Evolutionary conservation across 176 grass and related monocot species (phyloP).

Genomic region (Oryza coarctata): DNA sequence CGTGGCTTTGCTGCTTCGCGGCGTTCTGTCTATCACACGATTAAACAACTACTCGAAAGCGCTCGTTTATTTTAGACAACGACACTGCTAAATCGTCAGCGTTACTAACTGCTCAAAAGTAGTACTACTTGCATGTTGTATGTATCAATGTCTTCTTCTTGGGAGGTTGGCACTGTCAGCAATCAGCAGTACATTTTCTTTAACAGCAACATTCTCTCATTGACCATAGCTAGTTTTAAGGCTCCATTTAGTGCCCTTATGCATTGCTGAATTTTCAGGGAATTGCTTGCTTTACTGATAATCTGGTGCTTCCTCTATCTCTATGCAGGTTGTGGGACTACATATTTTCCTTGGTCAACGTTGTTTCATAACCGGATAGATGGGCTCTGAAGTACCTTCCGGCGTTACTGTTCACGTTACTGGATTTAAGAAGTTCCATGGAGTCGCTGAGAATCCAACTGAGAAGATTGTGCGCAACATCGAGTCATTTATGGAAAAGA

Average conservation of each 20-base stretch:
- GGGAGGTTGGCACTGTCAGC: not conserved
- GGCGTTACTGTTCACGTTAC: slow-evolving; percentile 44
- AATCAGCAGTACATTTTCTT: not conserved
- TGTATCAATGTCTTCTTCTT: slow-evolving; percentile 19
- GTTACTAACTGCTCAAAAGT: not conserved
- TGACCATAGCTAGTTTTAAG: not conserved
- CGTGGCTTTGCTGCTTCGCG: not conserved
- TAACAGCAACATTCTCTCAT: not conserved
- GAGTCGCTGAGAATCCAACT: slow-evolving; percentile 56
- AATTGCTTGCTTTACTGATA: not conserved
- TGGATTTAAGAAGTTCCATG: slow-evolving; percentile 68
- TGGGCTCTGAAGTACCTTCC: slow-evolving; percentile 63
- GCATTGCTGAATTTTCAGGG: too few species aligned
- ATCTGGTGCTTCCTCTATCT: not conserved
- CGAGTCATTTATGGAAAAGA: slow-evolving; percentile 40
- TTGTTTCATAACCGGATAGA: not conserved
- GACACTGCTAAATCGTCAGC: not conserved
- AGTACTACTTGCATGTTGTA: not conserved
- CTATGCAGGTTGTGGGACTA: not conserved
- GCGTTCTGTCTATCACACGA: not conserved
- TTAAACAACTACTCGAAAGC: not conserved
- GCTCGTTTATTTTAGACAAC: not conserved
- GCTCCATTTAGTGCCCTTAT: not conserved
- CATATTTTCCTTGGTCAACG: not conserved
- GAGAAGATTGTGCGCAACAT: slow-evolving; percentile 52